Evolutionary conservation across 257 asterid genomes (phyloP).

Genomic region (Plectranthus barbatus): DNA sequence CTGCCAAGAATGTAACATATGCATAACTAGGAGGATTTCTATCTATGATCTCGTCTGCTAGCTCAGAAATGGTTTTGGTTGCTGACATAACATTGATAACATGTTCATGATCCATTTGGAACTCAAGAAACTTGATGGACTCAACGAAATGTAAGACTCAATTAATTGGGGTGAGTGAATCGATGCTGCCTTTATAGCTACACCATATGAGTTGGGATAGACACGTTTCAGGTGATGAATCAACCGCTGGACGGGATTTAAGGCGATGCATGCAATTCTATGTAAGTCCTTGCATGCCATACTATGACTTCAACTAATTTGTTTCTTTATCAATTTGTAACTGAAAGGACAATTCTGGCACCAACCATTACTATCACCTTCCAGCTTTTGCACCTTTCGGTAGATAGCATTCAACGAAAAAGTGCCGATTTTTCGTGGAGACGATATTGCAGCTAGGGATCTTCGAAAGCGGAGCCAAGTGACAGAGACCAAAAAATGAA

Average conservation of each 20-base stretch:
- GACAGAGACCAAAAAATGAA: too few species aligned
- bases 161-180: neutral
- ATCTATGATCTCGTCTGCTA: neutral
- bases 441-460: too few species aligned
- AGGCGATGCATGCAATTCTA: conserved; percentile 10
- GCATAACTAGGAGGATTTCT: conserved; percentile 12
- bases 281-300: conserved; percentile 4
- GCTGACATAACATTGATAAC: neutral
- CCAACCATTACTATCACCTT: conserved; percentile 7
- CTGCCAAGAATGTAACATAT: conserved; percentile 35
- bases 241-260: conserved; percentile 10
- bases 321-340: conserved; percentile 7
- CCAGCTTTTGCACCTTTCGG: conserved; percentile 7
- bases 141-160: neutral
- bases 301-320: conserved; percentile 16
- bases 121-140: neutral
- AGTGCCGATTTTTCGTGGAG: neutral
- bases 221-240: neutral
- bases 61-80: neutral
- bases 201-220: neutral
- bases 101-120: conserved; percentile 17
- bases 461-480: too few species aligned
- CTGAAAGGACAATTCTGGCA: neutral
- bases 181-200: neutral
- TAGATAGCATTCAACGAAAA: conserved; percentile 12